Percentiles rank a stretch among this genome's conserved stretches.
phyloP scores from a whole-genome alignment of 441 rosid species.

The Corymbia citriodora region DNA sequence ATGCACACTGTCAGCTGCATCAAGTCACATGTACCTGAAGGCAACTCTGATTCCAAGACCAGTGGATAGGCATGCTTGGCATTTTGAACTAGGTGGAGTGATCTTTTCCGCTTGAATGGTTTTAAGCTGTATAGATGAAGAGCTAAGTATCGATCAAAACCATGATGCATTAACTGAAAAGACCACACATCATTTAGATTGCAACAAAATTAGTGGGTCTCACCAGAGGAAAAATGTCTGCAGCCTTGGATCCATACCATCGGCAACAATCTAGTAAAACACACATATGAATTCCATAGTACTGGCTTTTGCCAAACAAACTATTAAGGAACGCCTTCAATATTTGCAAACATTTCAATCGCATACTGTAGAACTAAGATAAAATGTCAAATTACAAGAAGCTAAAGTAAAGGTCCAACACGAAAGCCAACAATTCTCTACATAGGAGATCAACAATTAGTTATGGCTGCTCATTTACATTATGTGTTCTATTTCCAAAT shows the following conservation, averaged over 20 bases:
- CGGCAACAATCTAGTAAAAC: constrained; percentile 59
- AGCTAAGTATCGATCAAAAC: constrained; percentile 2
- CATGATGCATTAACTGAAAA: not conserved
- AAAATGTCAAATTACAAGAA: not conserved
- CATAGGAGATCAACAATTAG: not conserved
- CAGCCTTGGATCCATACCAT: constrained; percentile 83
- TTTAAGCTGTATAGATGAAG: constrained; percentile 51
- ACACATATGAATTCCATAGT: constrained; percentile 10
- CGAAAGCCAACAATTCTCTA: not conserved
- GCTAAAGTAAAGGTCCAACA: not conserved
- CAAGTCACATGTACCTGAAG: constrained; percentile 37
- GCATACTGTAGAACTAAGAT: not conserved
- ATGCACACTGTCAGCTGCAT: constrained; percentile 55
- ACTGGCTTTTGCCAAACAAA: not conserved
- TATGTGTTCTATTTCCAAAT: not conserved
- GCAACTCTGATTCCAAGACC: constrained; percentile 40
- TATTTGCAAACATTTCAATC: not conserved
- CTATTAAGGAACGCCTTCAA: not conserved
- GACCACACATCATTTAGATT: not conserved
- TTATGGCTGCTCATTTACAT: not conserved
- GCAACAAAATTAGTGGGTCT: constrained; percentile 19
- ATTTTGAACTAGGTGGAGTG: constrained; percentile 42
- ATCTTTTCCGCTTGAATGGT: constrained; percentile 57
- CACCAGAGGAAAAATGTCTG: constrained; percentile 86
- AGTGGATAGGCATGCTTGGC: constrained; percentile 60